Evolutionary conservation across 257 asterid species (phyloP), one percentile per base, ranked within the genome.

Genomic region (Scutellaria minor): DNA sequence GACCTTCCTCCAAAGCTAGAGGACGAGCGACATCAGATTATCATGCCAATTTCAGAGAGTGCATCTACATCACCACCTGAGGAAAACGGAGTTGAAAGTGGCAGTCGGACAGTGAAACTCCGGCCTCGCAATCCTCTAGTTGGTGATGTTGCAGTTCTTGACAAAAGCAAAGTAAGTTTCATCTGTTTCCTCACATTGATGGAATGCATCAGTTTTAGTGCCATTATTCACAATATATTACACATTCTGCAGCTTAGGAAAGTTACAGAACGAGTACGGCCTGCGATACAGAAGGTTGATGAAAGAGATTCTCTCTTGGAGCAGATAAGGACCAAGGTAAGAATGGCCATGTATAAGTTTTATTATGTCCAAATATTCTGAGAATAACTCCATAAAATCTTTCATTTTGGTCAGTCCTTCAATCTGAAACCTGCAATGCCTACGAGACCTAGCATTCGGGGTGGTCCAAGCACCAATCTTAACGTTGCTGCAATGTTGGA

Each of bases 271-370:
- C 83, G 88, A 42, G 78, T 78, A 22, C 82, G 63, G 70, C 87
- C 95, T 68, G 81, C 80, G 48, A 63, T 82, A 18, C 84, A 57
- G 53, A 85, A 85, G 85, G 91, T 64, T 12, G 96, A 85, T 44
- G 97, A 90, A 77, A 87, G 84, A 84, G 95, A 87, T 79, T 88
- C 95, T 35, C 66, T 92, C 62, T 74, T 92, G 86, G 91, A 87
- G 81, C 98, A 90, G 83, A 95, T 95, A 77, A 77, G 97, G 83
- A 75, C 85, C 79, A 88, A 92, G 98, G 99, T 95, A 81, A 44
- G 66, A 24, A 18, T 61, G 51, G 60, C 73, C 62, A 56, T 42
- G 57, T 57, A 51, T 53, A 22, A 40, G 3, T n/a, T 9, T 24
- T 9, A 11, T 50, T 42, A 9, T 47, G 9, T 42, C 39, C 3